Evolutionary conservation across 208 protist genomes (phyloP), one percentile per base, ranked within the genome.

Genomic region (Wallacemonas rigidus): DNA sequence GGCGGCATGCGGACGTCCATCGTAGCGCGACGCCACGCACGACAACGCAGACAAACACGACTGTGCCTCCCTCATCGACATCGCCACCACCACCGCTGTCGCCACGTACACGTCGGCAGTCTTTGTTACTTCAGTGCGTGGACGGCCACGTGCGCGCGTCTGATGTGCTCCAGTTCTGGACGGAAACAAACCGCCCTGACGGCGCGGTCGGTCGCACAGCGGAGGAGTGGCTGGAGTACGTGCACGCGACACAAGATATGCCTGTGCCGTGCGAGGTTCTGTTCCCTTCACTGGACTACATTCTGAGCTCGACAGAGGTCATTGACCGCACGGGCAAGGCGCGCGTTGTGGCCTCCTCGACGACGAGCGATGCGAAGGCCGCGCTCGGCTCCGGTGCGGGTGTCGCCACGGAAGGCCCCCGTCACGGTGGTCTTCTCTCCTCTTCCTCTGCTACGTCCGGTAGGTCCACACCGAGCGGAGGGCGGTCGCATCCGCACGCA

Each of bases 141-240:
- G 75, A 81, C 17, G 88, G 87, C 7, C 88, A 71, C 2, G 71
- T 90, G 41, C 80, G 76, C 2, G 86, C 79, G 0, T 72, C 74
- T 0, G 91, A 95, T 40, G 83, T 94, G 65, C 77, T 95, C 58
- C 76, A 83, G 68, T 89, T 83, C 77, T 95, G 91, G 91, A 77
- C 79, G 1, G 88, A 95, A 69, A 85, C 82, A 17, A 91, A 94
- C 69, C 82, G 82, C 12, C 88, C 87, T 2, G 88, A 92, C 61
- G 85, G 81, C 38, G 73, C 53, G 7, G 81, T 83, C 2, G 86
- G 78, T 36, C 77, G 53, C 47, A 89, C 91, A 1, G 82, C 79
- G 17, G 70, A 71, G n/a, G 88, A 89, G 77, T 95, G 91, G 91
- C 40, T 86, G 8, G 79, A 83, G 60, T 95, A 95, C 76, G 81